Evolutionary conservation across 2,329 filamentous ascomycete genomes (phyloP).

Genomic region (Myriosclerotinia duriaeana): DNA sequence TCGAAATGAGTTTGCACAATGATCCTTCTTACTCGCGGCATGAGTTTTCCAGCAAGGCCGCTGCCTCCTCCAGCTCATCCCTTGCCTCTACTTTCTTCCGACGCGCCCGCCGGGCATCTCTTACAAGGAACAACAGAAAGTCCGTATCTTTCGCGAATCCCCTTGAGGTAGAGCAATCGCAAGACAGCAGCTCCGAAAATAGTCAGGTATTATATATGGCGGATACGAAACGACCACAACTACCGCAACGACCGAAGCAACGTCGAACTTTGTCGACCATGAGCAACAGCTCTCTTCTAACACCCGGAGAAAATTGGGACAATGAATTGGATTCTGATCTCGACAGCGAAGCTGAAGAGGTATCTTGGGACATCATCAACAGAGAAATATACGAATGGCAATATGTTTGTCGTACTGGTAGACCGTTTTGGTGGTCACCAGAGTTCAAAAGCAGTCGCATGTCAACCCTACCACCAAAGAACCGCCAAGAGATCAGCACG

Average conservation of each 20-base stretch:
- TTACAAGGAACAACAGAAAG: conserved; percentile 17
- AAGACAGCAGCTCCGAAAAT: conserved; percentile 30
- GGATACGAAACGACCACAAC: conserved; percentile 10
- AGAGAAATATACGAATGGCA: conserved; percentile 40
- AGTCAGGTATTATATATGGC: conserved; percentile 35
- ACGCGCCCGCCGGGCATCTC: conserved; percentile 19
- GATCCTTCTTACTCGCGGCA: conserved; percentile 16
- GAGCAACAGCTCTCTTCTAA: conserved; percentile 29
- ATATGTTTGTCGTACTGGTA: conserved; percentile 37
- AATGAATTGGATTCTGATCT: conserved; percentile 7
- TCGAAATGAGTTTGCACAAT: conserved; percentile 14
- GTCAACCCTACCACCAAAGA: conserved; percentile 26
- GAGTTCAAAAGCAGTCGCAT: conserved; percentile 31
- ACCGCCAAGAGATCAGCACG: conserved; percentile 19
- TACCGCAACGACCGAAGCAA: conserved; percentile 14
- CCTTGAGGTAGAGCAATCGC: conserved; percentile 10
- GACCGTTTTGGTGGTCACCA: conserved; percentile 41
- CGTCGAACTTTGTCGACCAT: conserved; percentile 35
- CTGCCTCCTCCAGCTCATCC: not conserved
- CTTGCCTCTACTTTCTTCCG: conserved; percentile 11
- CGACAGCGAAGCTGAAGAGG: conserved; percentile 26
- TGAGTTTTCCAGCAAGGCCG: conserved; percentile 6
- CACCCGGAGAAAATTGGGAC: conserved; percentile 27
- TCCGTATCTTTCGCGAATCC: conserved; percentile 17
- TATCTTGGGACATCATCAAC: conserved; percentile 37